Evolutionary conservation across 2,329 filamentous ascomycete species (phyloP), one percentile per base, ranked within the genome.

Genomic region (Thyridium curvatum): DNA sequence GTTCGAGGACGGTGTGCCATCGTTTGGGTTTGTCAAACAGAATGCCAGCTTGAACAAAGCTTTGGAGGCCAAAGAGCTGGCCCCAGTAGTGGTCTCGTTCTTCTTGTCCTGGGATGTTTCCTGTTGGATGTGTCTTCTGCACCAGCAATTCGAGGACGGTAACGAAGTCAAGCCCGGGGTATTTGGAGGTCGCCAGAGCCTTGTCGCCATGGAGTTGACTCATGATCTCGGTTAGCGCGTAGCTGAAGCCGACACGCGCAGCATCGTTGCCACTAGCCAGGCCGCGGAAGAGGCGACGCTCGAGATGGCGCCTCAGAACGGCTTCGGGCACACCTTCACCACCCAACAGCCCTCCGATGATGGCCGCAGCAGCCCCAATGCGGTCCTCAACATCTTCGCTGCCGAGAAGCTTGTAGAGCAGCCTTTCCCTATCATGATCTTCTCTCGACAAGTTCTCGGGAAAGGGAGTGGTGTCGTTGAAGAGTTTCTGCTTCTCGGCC

Each of bases 261-360:
- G 86, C 87, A 65, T 95, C 95, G 41, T 88, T 82, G 39, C 88
- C 84, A 58, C 89, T 96, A 44, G 90, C 89, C 14, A 97, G 78
- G 31, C 93, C 93, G 39, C 86, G 80, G 58, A 96, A 87, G 30
- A 98, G 69, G 18, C 84, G 74, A 54, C 77, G 76, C 46, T 79
- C 74, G 21, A 83, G 62, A 49, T 83, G 79, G 42, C 76, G 65
- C 48, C 70, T 59, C 12, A 83, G 62, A 3, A 76, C 71, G 1
- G 63, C 50, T 53, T 82, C 76, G 3, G 68, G 46, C 4, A 71
- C 72, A 26, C 64, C 63, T 13, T 74, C 60, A 32, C 63, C 65
- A 30, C 59, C 68, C 2, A 82, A 53, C 2, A 83, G 65, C 8
- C 71, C 71, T 0, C 72, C 72, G 6, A 82, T 59, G 26, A 82